Base-by-base conservation (phyloP, 2,329 filamentous ascomycete species). In the Ophiostoma piceae region DNA sequence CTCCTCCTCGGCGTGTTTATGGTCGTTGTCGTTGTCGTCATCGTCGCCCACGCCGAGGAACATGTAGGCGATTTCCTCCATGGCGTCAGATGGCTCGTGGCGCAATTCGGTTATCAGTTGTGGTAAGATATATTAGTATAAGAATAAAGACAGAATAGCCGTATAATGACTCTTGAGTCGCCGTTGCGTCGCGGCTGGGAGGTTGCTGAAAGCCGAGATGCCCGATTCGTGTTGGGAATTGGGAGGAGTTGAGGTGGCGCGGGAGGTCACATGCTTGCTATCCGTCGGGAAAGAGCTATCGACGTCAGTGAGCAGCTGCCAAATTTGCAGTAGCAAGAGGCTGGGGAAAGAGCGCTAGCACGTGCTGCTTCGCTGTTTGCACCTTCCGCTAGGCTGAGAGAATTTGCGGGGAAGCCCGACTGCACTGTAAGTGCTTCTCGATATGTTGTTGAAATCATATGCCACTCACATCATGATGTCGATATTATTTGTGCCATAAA, bases 41-140 rank as follows among this genome's bases (percentile, higher is more conserved):
- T 73, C 72, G 54, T 72, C 60, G 29, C 39, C 39, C 39, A 43
- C 64, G 65, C 72, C 70, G 65, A 74, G 68, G 22, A 71, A 73
- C 72, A 74, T 71, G 69, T 74, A 74, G 11, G 73, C 54, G 12
- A 73, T 67, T 7, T 74, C 73, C 67, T 74, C 73, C 73, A 74
- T 74, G 64, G 62, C 16, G 54, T 67, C 19, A 35, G 35, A 22
- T 65, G 5, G 35, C 6, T 39, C 5, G 16, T 41, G 19, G 62
- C 35, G 19, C 14, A 3, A 32, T 16, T 7, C n/a, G 35, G 57
- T 5, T 26, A 29, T 32, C 19, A 6, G 43, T 7, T 7, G 43
- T n/a, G 43, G 19, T 47, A 47, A 47, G 43, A 47, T 47, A n/a
- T 47, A 1, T 32, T 16, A 16, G 26, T 8, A 8, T 14, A 14